Base-by-base conservation (phyloP, 768 basidiomycete genomes). In the Favolaschia claudopus region DNA sequence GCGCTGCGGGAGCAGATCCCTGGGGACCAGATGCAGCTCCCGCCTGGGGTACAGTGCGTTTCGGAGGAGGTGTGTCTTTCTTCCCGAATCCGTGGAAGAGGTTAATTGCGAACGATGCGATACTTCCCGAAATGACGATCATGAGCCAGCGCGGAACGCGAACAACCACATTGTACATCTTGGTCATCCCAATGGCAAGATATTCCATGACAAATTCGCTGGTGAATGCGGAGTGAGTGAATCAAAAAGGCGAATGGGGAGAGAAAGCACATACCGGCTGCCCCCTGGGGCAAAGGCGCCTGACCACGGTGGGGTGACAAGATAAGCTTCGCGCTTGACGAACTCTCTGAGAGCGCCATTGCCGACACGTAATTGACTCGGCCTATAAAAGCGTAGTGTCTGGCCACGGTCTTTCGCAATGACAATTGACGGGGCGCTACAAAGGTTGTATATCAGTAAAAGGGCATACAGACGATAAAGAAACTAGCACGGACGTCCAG, bases 311-410 rank as follows among this genome's bases (percentile, higher is more conserved):
- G 84, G 77, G n/a, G 84, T 83, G 4, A 77, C 68, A 54, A 79
- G 78, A 85, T 87, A 95, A 19, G 71, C 80, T 57, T 91, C 88
- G 12, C 82, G 77, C 62, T 79, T 77, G 55, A 96, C 75, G 72
- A 90, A 93, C 48, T 83, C 78, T 47, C 87, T 85, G 36, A 96
- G 69, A 17, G 82, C 72, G 19, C 87, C 86, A 4, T 83, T 79
- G 28, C 76, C 80, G 6, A 92, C 74, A 55, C 87, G 82, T 54
- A 94, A 75, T 42, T 86, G 80, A 14, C 82, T 79, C 7, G 89
- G 82, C 57, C 79, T 81, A 71, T 91, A 89, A 79, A 96, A 96
- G 19, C 93, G 89, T n/a, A 96, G 82, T 2, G 84, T 85, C 66
- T 85, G 80, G 28, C 93, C 94, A 28, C 90, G 81, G 65, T 95